A percentile compares a stretch with the other conserved stretches of the same genome.
Evolutionary conservation across 2,329 filamentous ascomycete species (phyloP).

Genomic region (Botrytis aclada): DNA sequence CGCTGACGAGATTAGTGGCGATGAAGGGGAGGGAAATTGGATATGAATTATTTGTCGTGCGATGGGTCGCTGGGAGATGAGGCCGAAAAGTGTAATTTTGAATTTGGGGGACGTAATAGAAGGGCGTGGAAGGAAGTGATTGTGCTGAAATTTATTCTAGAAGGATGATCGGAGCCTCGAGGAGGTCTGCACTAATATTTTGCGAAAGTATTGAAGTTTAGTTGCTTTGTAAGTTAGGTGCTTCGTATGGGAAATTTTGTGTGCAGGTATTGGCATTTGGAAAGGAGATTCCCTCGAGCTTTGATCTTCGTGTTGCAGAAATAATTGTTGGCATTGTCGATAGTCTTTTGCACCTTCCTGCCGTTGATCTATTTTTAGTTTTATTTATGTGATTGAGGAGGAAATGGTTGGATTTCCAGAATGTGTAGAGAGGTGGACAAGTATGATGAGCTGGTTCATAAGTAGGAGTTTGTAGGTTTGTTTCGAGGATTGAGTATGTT

Average conservation of each 20-base stretch:
- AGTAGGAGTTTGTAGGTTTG: neutral
- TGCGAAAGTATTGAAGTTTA: neutral
- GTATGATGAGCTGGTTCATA: neutral
- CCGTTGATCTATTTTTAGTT: neutral
- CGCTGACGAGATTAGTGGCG: neutral
- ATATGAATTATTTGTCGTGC: neutral
- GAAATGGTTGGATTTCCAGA: neutral
- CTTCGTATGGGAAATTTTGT: neutral
- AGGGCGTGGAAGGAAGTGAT: neutral
- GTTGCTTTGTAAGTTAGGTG: too few species aligned
- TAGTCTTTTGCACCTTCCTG: neutral
- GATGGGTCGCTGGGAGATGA: neutral
- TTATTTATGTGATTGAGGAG: neutral
- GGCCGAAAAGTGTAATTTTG: neutral
- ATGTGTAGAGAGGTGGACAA: neutral
- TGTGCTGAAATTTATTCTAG: neutral
- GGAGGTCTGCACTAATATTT: neutral
- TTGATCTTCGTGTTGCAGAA: neutral
- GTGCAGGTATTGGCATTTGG: neutral
- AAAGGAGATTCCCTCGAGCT: neutral
- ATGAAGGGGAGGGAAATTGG: neutral
- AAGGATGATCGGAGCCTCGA: neutral
- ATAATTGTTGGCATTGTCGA: neutral
- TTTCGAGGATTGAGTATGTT: neutral
- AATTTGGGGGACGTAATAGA: neutral